phyloP scores from a whole-genome alignment of 768 basidiomycete genomes.

The Boletus barrowsii region DNA sequence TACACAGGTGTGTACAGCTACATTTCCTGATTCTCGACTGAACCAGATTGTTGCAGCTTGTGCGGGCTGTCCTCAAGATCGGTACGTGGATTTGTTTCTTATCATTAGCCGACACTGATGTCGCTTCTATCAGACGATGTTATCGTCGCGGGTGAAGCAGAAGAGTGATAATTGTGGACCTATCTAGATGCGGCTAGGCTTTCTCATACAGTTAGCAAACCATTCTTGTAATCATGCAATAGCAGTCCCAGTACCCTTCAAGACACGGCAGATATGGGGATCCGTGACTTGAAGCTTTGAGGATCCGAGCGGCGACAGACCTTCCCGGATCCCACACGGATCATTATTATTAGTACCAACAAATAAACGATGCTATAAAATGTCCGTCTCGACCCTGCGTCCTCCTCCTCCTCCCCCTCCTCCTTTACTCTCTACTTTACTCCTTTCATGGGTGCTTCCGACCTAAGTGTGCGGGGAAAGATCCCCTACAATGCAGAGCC shows the following conservation, averaged over 20 bases:
- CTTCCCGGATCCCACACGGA: too few relatives aligned
- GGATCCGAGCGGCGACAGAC: too few relatives aligned
- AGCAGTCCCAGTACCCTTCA: not conserved
- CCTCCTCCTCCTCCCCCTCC: not conserved
- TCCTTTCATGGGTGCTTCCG: conserved; percentile 19
- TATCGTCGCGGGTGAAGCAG: conserved; percentile 67
- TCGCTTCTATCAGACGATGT: conserved; percentile 61
- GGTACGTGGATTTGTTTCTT: conserved; percentile 43
- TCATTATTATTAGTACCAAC: too few relatives aligned
- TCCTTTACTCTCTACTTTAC: not conserved
- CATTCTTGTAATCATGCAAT: conserved; percentile 25
- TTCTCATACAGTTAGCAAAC: conserved; percentile 16
- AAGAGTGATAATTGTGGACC: conserved; percentile 44
- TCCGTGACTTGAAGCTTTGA: too few relatives aligned
- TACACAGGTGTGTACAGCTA: conserved; percentile 64
- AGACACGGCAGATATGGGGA: too few relatives aligned
- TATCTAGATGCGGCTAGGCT: conserved; percentile 13
- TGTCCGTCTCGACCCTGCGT: not conserved
- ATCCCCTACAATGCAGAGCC: conserved; percentile 74
- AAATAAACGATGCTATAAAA: conserved; percentile 2
- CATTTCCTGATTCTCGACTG: not conserved
- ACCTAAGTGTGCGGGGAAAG: conserved; percentile 21
- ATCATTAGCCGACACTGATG: not conserved
- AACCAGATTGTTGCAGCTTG: conserved; percentile 48
- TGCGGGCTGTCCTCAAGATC: conserved; percentile 85